Evolutionary conservation across 2,329 filamentous ascomycete species (phyloP).

Genomic region (Myriosclerotinia duriaeana): DNA sequence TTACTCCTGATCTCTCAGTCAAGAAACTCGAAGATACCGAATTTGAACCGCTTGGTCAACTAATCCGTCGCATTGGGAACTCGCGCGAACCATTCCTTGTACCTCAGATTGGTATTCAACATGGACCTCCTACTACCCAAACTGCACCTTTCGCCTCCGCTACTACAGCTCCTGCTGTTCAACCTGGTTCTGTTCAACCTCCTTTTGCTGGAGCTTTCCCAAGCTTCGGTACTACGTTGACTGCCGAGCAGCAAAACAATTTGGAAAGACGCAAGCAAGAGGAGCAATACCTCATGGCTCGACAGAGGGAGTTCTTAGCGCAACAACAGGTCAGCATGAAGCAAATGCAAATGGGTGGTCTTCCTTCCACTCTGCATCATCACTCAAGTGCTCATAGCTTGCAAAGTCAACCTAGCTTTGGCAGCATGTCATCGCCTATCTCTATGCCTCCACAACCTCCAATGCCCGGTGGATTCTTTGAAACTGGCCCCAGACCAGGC

Average conservation of each 20-base stretch:
- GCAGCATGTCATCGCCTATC: constrained; percentile 87
- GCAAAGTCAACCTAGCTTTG: constrained; percentile 95
- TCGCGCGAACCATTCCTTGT: constrained; percentile 96
- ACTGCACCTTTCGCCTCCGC: constrained; percentile 40
- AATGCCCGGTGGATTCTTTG: constrained; percentile 61
- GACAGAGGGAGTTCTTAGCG: constrained; percentile 89
- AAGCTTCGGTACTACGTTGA: constrained; percentile 92
- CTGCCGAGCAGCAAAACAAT: constrained; percentile 96
- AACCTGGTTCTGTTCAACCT: constrained; percentile 69
- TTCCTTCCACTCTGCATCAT: constrained; percentile 67
- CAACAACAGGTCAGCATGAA: constrained; percentile 79
- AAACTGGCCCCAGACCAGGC: constrained; percentile 50
- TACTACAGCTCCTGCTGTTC: constrained; percentile 46
- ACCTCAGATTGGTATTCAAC: constrained; percentile 91
- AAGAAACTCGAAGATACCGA: constrained; percentile 93
- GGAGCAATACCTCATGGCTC: constrained; percentile 94
- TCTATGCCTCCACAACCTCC: constrained; percentile 57
- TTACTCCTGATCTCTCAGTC: constrained; percentile 88
- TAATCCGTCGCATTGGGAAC: constrained; percentile 94
- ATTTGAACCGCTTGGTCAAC: constrained; percentile 90
- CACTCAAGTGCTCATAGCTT: constrained; percentile 94
- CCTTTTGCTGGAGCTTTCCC: constrained; percentile 93
- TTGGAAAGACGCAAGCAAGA: constrained; percentile 95
- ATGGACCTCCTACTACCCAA: constrained; percentile 67
- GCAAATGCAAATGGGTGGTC: constrained; percentile 64